A percentile compares a stretch with the other conserved stretches of the same genome.
Evolutionary conservation across 1,284 basidiomycete genomes (phyloP).

Genomic region (Xanthoconium separans): DNA sequence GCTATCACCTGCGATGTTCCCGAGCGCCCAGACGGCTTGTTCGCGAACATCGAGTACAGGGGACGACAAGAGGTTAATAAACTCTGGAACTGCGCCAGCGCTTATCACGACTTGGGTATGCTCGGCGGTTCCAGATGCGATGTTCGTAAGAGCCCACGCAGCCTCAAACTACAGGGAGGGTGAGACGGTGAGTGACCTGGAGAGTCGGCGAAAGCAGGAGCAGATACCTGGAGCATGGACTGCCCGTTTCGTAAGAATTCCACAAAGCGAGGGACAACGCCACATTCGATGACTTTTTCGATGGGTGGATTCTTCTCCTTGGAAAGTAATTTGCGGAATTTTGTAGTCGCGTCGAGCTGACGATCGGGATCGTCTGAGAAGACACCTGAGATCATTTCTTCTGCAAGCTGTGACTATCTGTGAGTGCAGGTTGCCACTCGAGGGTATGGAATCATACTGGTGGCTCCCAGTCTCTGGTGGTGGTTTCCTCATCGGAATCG

Average conservation of each 20-base stretch:
- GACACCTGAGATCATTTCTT: constrained; percentile 92
- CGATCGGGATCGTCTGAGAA: constrained; percentile 91
- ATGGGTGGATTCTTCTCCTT: constrained; percentile 99
- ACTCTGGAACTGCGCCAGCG: constrained; percentile 94
- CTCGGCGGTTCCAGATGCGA: constrained; percentile 97
- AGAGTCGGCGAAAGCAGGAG: not conserved
- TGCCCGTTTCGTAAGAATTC: constrained; percentile 88
- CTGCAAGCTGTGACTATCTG: constrained; percentile 60
- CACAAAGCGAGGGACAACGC: constrained; percentile 96
- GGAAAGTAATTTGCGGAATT: constrained; percentile 97
- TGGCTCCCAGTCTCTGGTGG: constrained; percentile 70
- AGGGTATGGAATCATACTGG: constrained; percentile 51
- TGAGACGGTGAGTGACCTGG: constrained; percentile 6
- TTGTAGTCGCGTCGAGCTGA: constrained; percentile 93
- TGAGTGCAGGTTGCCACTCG: constrained; percentile 2
- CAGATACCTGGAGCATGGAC: constrained; percentile 89
- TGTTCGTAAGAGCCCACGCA: constrained; percentile 99
- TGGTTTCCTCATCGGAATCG: constrained; percentile 87
- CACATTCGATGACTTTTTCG: constrained; percentile 97
- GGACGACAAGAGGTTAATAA: constrained; percentile 91
- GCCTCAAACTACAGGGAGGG: constrained; percentile 83
- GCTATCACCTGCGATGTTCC: constrained; percentile 96
- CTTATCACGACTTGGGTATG: constrained; percentile 98
- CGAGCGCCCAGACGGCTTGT: constrained; percentile 96
- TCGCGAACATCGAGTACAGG: constrained; percentile 90